Evolutionary conservation across 345 rosid genomes (phyloP).

Genomic region (Hibiscus mutabilis): DNA sequence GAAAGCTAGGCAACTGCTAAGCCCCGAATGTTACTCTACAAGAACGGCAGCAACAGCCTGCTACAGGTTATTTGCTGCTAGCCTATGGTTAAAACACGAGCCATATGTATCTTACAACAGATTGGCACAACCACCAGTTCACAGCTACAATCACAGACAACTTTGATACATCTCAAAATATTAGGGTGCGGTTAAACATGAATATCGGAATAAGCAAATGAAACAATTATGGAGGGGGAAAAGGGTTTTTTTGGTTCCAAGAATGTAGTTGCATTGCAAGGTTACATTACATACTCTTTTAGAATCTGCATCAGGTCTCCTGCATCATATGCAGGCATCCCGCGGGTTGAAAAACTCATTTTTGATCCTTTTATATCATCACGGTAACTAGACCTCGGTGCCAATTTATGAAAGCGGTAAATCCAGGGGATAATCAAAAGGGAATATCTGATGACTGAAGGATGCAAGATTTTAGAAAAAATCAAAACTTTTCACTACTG

Average conservation of each 20-base stretch:
- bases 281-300: conserved; percentile 9
- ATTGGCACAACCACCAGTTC: conserved; percentile 36
- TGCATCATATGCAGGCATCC: conserved; percentile 27
- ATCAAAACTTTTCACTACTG: conserved; percentile 13
- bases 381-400: conserved; percentile 32
- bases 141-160: conserved; percentile 37
- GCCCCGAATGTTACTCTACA: conserved; percentile 8
- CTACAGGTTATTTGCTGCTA: conserved; percentile 20
- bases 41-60: conserved; percentile 29
- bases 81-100: conserved; percentile 22
- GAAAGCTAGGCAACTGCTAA: conserved; percentile 13
- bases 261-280: conserved; percentile 17
- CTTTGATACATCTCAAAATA: conserved; percentile 40
- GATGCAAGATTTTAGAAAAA: conserved; percentile 20
- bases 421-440: conserved; percentile 19
- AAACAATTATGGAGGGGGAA: conserved; percentile 13
- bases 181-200: conserved; percentile 15
- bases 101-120: conserved; percentile 24
- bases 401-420: conserved; percentile 19
- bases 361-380: conserved; percentile 23
- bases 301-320: conserved; percentile 9
- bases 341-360: conserved; percentile 10
- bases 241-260: conserved; percentile 24
- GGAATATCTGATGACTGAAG: conserved; percentile 21
- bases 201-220: conserved; percentile 19